phyloP scores from a whole-genome alignment of 257 asterid genomes.

The Avicennia marina region DNA sequence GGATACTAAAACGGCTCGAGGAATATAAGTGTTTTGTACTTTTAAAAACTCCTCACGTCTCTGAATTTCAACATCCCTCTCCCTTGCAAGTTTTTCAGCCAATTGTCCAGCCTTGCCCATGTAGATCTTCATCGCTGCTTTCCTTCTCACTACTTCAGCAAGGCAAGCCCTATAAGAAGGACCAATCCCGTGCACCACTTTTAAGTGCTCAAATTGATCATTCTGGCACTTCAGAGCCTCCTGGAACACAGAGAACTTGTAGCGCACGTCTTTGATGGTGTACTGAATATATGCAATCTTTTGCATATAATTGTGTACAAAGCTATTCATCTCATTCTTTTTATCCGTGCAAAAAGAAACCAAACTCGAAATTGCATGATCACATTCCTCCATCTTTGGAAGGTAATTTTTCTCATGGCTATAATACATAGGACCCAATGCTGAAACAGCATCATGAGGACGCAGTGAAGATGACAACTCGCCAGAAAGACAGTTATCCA shows the following conservation, averaged over 20 bases:
- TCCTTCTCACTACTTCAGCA: conserved; percentile 89
- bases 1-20: conserved; percentile 75
- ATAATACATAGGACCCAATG: conserved; percentile 91
- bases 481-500: conserved; percentile 74
- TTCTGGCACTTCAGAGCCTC: conserved; percentile 86
- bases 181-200: conserved; percentile 81
- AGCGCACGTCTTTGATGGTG: conserved; percentile 74
- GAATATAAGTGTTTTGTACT: conserved; percentile 62
- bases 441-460: conserved; percentile 98
- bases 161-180: conserved; percentile 91
- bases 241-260: conserved; percentile 82
- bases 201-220: conserved; percentile 81
- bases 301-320: conserved; percentile 86
- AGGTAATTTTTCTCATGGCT: conserved; percentile 72
- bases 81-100: conserved; percentile 89
- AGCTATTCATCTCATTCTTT: conserved; percentile 81
- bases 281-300: conserved; percentile 80
- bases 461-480: conserved; percentile 80
- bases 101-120: conserved; percentile 96
- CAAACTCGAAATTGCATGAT: conserved; percentile 53
- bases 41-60: conserved; percentile 78
- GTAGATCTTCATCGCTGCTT: conserved; percentile 82
- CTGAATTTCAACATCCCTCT: conserved; percentile 74
- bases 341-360: conserved; percentile 68
- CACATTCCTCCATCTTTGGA: conserved; percentile 81